phyloP scores from a whole-genome alignment of 1,284 basidiomycete species.

The Austroboletus novae-zelandiae region DNA sequence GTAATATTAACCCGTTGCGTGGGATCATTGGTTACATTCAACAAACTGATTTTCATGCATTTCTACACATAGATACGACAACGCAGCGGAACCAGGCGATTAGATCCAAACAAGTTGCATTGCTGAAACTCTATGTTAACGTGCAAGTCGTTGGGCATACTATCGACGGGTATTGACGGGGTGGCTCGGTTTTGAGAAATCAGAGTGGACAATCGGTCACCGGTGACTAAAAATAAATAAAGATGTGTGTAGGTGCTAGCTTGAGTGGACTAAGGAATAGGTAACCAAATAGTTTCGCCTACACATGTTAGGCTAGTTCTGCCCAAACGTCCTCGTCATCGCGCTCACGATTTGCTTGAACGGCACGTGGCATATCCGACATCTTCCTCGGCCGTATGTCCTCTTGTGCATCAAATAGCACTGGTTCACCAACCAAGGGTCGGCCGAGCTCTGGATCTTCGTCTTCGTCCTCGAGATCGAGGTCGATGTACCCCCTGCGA shows the following conservation, averaged over 20 bases:
- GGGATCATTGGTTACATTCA: background rate
- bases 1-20: constrained; percentile 19
- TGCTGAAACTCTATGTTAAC: background rate
- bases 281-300: background rate
- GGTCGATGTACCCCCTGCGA: constrained; percentile 69
- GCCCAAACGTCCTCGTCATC: constrained; percentile 74
- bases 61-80: background rate
- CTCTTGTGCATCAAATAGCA: constrained; percentile 54
- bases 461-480: constrained; percentile 70
- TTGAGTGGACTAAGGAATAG: too few species aligned
- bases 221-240: too few species aligned
- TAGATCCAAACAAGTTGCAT: background rate
- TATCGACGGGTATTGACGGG: too few species aligned
- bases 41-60: background rate
- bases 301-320: constrained; percentile 50
- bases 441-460: constrained; percentile 47
- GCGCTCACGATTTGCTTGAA: constrained; percentile 50
- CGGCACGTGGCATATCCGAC: constrained; percentile 57
- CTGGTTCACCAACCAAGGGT: constrained; percentile 53
- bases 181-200: too few species aligned
- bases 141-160: too few species aligned
- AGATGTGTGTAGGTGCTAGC: too few species aligned
- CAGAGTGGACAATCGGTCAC: too few species aligned
- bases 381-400: constrained; percentile 34
- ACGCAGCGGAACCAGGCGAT: too few species aligned